Evolutionary conservation across 2,329 filamentous ascomycete species (phyloP).

Genomic region (Paecilomyces sp.): DNA sequence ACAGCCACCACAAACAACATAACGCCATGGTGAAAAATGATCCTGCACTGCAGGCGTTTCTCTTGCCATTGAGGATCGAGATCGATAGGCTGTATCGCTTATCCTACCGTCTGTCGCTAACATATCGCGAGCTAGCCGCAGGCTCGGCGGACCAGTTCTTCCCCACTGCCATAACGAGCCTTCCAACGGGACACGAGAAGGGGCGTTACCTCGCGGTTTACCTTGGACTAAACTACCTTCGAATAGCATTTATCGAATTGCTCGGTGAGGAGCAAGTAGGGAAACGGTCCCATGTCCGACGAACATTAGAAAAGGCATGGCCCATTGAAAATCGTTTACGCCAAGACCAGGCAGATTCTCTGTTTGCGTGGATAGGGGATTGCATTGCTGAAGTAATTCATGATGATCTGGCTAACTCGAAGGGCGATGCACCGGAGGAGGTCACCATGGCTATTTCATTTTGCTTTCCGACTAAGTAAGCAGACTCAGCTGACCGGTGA

Average conservation of each 20-base stretch:
- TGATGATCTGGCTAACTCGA: constrained; percentile 32
- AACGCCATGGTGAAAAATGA: no score
- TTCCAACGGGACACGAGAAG: constrained; percentile 43
- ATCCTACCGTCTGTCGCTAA: no score
- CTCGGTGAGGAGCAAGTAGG: constrained; percentile 28
- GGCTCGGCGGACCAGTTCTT: constrained; percentile 34
- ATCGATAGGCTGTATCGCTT: no score
- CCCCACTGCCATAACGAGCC: constrained; percentile 32
- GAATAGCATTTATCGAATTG: constrained; percentile 47
- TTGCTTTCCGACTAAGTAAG: constrained; percentile 37
- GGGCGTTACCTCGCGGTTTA: constrained; percentile 48
- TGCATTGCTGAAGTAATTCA: constrained; percentile 66
- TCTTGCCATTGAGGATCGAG: no score
- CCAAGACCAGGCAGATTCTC: constrained; percentile 59
- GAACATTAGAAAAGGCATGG: constrained; percentile 64
- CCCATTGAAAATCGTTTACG: constrained; percentile 68
- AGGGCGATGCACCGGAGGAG: constrained; percentile 20
- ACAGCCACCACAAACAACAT: no score
- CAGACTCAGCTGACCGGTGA: neutral
- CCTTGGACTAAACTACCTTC: constrained; percentile 45
- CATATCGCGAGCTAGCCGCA: constrained; percentile 18
- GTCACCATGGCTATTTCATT: constrained; percentile 35
- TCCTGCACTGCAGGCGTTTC: no score
- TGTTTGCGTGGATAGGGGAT: constrained; percentile 69
- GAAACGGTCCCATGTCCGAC: constrained; percentile 39